phyloP scores from a whole-genome alignment of 2,329 filamentous ascomycete species.

The Xylaria arbuscula region DNA sequence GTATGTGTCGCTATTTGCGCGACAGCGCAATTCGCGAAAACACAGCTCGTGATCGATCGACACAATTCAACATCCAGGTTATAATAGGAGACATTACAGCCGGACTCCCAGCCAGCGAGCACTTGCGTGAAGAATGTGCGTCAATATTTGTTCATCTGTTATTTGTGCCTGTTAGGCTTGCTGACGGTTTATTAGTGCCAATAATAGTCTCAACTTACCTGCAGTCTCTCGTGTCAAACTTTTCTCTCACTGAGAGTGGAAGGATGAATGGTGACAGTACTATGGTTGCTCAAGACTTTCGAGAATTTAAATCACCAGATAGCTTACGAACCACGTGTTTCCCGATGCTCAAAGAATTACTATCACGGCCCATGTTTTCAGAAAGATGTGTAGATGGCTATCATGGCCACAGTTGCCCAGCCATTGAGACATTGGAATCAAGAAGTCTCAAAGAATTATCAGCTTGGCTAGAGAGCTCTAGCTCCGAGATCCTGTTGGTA shows the following conservation, averaged over 20 bases:
- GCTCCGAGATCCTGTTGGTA: neutral
- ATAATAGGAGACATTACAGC: too few species aligned
- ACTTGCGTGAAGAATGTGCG: neutral
- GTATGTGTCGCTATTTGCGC: neutral
- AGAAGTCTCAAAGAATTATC: neutral
- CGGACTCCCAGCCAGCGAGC: too few species aligned
- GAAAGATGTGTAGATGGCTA: neutral
- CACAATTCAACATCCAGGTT: constrained; percentile 16
- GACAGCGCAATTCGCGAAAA: constrained; percentile 2
- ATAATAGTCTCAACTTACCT: neutral
- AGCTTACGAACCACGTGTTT: neutral
- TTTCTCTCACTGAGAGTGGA: too few species aligned
- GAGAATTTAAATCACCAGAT: neutral
- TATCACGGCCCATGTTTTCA: neutral
- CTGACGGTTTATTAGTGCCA: neutral
- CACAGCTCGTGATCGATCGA: neutral
- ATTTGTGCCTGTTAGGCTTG: neutral
- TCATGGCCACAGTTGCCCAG: neutral
- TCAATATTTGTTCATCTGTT: neutral
- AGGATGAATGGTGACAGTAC: neutral
- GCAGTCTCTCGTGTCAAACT: neutral
- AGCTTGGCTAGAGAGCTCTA: neutral
- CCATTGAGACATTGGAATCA: neutral
- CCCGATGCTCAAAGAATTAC: neutral
- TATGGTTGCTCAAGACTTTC: too few species aligned